These are phyloP conservation scores for Erodium texanum DNA, from an alignment of 441 rosid genomes.

Conservation along the genomic window DNA sequence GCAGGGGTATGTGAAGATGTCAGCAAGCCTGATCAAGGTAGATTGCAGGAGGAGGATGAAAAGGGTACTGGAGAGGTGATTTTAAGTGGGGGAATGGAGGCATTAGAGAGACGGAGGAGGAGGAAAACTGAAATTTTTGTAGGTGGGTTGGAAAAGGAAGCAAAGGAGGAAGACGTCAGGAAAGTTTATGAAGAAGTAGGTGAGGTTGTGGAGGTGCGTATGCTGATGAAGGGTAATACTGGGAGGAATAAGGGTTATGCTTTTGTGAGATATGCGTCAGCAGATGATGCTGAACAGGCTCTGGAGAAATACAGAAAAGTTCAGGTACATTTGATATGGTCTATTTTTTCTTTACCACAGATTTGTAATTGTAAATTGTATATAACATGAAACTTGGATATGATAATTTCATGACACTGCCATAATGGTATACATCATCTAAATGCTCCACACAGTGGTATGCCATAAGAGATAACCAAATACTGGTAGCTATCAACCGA, in stretches of 20 bases:
- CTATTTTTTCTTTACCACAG: neutral
- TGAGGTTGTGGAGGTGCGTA: conserved; percentile 22
- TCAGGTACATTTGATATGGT: conserved; percentile 19
- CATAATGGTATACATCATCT: neutral
- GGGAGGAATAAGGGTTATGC: conserved; percentile 30
- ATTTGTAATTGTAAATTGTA: neutral
- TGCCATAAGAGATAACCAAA: neutral
- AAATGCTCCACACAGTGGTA: neutral
- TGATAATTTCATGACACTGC: neutral
- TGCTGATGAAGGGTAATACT: conserved; percentile 17
- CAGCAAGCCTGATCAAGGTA: neutral
- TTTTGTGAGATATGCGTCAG: conserved; percentile 28
- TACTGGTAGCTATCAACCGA: neutral
- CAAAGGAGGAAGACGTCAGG: conserved; percentile 24
- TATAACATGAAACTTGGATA: neutral
- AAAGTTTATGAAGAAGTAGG: conserved; percentile 28
- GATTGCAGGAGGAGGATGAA: neutral
- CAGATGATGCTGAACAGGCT: conserved; percentile 27
- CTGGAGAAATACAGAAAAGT: conserved; percentile 23
- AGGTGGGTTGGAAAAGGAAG: conserved; percentile 28
- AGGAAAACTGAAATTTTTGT: conserved; percentile 30
- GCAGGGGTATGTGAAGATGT: neutral
- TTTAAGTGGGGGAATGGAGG: conserved; percentile 23
- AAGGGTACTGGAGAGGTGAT: too few species aligned
- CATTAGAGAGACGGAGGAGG: conserved; percentile 24